These are phyloP conservation scores for Turnera subulata DNA, from an alignment of 345 rosid genomes.

Conservation along the genomic window DNA sequence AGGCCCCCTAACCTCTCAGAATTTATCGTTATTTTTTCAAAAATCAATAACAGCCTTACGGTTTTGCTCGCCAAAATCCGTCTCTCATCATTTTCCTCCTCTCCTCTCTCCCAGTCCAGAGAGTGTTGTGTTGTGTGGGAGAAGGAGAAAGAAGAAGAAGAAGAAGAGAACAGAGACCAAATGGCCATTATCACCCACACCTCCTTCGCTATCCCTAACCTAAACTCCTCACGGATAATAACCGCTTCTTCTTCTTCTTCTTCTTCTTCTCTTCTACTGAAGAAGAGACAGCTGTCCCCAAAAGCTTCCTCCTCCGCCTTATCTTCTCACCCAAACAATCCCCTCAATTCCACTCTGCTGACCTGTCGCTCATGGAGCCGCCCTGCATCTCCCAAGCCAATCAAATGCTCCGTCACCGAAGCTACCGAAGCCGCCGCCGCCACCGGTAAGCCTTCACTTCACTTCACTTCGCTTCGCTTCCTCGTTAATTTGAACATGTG, in stretches of 20 bases:
- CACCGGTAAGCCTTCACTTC: slow-evolving; percentile 32
- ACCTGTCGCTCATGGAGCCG: slow-evolving; percentile 34
- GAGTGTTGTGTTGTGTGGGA: slow-evolving; percentile 21
- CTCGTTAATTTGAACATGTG: not conserved
- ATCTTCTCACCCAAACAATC: slow-evolving; percentile 30
- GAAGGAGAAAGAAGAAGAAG: slow-evolving; percentile 38
- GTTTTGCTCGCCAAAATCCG: slow-evolving; percentile 35
- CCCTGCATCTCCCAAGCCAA: slow-evolving; percentile 23
- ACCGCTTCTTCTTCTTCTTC: slow-evolving; percentile 21
- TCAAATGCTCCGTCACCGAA: slow-evolving; percentile 65
- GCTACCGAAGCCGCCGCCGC: slow-evolving; percentile 48
- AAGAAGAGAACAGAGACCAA: too few relatives aligned
- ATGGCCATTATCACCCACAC: slow-evolving; percentile 50
- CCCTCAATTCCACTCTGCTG: slow-evolving; percentile 26
- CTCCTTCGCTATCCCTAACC: slow-evolving; percentile 12
- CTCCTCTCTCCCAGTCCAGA: not conserved
- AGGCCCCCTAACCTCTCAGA: slow-evolving; percentile 7
- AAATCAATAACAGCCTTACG: slow-evolving; percentile 24
- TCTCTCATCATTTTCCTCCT: slow-evolving; percentile 2
- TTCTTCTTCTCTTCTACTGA: too few relatives aligned
- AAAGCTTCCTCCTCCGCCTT: too few relatives aligned
- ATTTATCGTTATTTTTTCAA: slow-evolving; percentile 4
- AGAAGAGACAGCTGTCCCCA: too few relatives aligned
- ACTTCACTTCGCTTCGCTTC: not conserved
- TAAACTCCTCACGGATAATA: slow-evolving; percentile 32